phyloP scores from a whole-genome alignment of 108 stramenopile species.

The Seminavis robusta region DNA sequence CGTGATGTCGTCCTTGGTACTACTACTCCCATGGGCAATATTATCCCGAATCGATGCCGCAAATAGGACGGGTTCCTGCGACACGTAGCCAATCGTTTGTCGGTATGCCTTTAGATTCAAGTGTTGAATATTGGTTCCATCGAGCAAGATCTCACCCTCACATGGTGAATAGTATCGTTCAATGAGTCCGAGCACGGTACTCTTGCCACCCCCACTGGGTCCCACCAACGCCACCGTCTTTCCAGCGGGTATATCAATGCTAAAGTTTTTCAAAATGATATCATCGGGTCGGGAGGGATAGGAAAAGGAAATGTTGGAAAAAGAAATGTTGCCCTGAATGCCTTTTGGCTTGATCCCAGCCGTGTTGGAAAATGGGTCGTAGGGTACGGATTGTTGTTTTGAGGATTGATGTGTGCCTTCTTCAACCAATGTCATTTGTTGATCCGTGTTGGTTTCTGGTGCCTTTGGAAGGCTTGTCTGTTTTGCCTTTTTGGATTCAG shows the following conservation, averaged over 20 bases:
- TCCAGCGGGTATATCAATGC: conserved; percentile 72
- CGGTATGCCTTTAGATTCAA: conserved; percentile 67
- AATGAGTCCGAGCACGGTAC: conserved; percentile 43
- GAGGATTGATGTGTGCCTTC: no score
- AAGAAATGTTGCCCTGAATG: no score
- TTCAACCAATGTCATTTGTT: no score
- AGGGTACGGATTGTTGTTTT: no score
- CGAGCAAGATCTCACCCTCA: conserved; percentile 70
- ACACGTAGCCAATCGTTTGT: conserved; percentile 75
- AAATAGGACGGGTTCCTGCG: conserved; percentile 88
- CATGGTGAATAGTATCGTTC: conserved; percentile 89
- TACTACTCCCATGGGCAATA: conserved; percentile 63
- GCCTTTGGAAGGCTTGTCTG: no score
- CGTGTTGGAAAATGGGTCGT: no score
- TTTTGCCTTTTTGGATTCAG: no score
- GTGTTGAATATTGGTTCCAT: conserved; percentile 70
- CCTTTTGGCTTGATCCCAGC: no score
- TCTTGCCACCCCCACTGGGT: conserved; percentile 72
- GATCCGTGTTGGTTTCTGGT: no score
- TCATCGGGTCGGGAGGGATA: conserved; percentile 89
- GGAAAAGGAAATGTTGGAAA: conserved; percentile 85
- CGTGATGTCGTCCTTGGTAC: conserved; percentile 39
- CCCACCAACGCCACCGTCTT: conserved; percentile 88
- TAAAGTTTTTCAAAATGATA: conserved; percentile 62
- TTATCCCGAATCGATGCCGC: conserved; percentile 73